Percentiles rank a stretch among this genome's conserved stretches.
Conservation (phyloP, 2,329 filamentous ascomycete genomes). For the Trichoderma guizhouense region DNA sequence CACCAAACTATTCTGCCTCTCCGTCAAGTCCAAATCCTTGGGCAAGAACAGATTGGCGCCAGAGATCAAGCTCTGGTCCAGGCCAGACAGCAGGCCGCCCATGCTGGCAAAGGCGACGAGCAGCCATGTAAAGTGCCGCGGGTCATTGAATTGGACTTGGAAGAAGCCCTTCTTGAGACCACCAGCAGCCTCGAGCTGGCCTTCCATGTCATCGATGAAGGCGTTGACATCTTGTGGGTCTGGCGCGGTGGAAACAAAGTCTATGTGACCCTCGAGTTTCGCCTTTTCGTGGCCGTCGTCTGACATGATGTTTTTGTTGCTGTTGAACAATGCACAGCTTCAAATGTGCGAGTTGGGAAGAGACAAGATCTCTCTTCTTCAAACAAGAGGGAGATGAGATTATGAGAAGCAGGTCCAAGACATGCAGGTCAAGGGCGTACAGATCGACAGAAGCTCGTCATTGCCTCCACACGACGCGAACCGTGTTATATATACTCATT, state of each 20-base stretch:
- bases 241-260: conserved; percentile 29
- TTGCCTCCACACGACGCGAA: neutral
- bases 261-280: conserved; percentile 35
- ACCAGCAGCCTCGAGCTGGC: conserved; percentile 34
- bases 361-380: neutral
- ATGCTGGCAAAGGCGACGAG: conserved; percentile 71
- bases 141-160: conserved; percentile 57
- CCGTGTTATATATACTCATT: neutral
- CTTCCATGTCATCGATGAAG: conserved; percentile 42
- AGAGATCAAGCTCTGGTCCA: conserved; percentile 70
- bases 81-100: conserved; percentile 68
- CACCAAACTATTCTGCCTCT: conserved; percentile 60
- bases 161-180: conserved; percentile 42
- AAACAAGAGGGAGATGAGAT: neutral
- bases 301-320: conserved; percentile 1
- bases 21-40: conserved; percentile 51
- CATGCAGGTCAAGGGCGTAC: conserved; percentile 12
- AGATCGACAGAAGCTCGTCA: neutral
- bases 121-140: conserved; percentile 63
- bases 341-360: neutral
- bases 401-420: neutral
- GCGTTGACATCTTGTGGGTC: conserved; percentile 36
- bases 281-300: conserved; percentile 28
- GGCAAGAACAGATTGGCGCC: conserved; percentile 68
- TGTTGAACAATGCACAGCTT: neutral